phyloP scores from a whole-genome alignment of 768 basidiomycete species.

The Mycena sanguinolenta region DNA sequence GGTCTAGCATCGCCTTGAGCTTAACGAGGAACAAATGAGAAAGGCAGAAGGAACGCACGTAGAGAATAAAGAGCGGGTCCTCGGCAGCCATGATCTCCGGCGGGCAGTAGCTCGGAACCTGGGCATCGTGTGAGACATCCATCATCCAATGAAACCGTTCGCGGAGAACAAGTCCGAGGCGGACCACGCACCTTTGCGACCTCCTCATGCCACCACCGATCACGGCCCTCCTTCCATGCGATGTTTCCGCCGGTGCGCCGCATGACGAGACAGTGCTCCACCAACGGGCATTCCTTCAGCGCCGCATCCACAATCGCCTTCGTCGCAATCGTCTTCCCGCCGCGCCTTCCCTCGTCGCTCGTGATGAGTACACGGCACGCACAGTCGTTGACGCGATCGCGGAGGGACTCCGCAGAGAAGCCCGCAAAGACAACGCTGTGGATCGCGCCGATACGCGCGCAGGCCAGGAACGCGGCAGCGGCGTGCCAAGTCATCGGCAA shows the following conservation, averaged over 20 bases:
- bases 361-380: constrained; percentile 93
- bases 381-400: constrained; percentile 94
- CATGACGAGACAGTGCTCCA: constrained; percentile 93
- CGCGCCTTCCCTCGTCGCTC: constrained; percentile 92
- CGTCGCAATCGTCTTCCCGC: constrained; percentile 95
- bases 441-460: constrained; percentile 95
- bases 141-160: too few relatives aligned
- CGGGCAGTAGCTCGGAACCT: constrained; percentile 90
- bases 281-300: constrained; percentile 83
- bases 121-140: too few relatives aligned
- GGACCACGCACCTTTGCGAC: constrained; percentile 79
- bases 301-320: constrained; percentile 96
- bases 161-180: too few relatives aligned
- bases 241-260: constrained; percentile 88
- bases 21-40: not conserved
- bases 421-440: constrained; percentile 99
- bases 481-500: constrained; percentile 97
- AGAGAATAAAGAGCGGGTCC: constrained; percentile 98
- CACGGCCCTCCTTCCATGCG: constrained; percentile 85
- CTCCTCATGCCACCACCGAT: constrained; percentile 98
- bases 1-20: constrained; percentile 63
- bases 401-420: constrained; percentile 93
- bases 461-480: constrained; percentile 96
- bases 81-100: constrained; percentile 91
- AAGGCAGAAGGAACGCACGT: constrained; percentile 68